Evolutionary conservation across 441 rosid genomes (phyloP).

Genomic region (Jatropha multifida): DNA sequence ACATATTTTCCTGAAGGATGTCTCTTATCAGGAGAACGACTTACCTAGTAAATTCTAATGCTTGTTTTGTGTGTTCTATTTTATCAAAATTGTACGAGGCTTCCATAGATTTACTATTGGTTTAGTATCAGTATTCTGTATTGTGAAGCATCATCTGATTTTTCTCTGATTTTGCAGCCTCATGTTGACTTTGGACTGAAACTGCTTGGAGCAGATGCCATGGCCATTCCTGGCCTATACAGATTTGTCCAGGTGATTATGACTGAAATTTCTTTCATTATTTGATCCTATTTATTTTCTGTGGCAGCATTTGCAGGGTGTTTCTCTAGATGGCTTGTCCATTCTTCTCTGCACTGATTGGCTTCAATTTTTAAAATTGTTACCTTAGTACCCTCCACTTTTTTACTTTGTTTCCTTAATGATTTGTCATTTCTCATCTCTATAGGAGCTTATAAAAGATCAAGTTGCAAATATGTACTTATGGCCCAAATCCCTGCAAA

Average conservation of each 20-base stretch:
- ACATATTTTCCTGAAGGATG: neutral
- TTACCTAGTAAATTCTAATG: neutral
- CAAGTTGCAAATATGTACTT: conserved; percentile 95
- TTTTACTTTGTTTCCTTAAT: neutral
- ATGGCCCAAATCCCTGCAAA: conserved; percentile 86
- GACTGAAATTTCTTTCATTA: neutral
- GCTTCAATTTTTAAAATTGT: neutral
- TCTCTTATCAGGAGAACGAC: neutral
- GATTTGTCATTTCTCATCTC: conserved; percentile 17
- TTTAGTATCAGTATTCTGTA: neutral
- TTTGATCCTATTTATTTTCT: neutral
- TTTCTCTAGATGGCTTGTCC: neutral
- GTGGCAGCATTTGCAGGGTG: neutral
- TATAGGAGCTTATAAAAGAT: conserved; percentile 89
- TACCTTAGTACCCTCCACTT: neutral
- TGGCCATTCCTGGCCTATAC: conserved; percentile 97
- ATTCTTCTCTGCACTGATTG: neutral
- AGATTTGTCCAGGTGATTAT: conserved; percentile 79
- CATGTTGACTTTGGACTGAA: conserved; percentile 94
- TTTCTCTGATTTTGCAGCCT: conserved; percentile 56
- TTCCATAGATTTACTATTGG: neutral
- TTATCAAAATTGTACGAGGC: too few relatives aligned
- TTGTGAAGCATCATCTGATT: neutral
- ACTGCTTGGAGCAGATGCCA: conserved; percentile 90
- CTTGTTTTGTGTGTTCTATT: neutral